Evolutionary conservation across 164 flowering plant species (phyloP).

Genomic region (Magnolia kwangsiensis): DNA sequence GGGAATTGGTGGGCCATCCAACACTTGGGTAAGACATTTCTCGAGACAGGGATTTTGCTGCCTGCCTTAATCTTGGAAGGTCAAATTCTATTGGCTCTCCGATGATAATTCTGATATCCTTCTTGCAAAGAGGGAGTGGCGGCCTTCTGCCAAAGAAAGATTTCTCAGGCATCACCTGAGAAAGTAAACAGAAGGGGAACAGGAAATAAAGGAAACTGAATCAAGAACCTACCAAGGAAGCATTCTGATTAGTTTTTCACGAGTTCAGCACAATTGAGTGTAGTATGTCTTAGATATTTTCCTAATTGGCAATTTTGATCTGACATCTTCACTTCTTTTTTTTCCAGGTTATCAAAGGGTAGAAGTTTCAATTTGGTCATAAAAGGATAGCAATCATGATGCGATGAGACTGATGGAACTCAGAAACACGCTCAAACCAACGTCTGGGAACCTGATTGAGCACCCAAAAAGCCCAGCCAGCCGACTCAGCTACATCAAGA

Average conservation of each 20-base stretch:
- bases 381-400: too few species aligned
- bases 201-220: not conserved
- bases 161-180: conserved; percentile 96
- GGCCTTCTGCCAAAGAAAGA: conserved; percentile 72
- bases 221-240: not conserved
- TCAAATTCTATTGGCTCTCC: conserved; percentile 90
- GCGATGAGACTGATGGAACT: too few species aligned
- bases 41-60: conserved; percentile 46
- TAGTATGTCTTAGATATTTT: not conserved
- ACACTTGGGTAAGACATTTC: conserved; percentile 19
- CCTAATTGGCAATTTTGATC: not conserved
- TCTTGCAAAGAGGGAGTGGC: conserved; percentile 67
- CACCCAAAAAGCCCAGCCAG: too few species aligned
- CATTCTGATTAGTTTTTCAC: not conserved
- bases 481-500: too few species aligned
- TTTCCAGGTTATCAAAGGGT: too few species aligned
- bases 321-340: too few species aligned
- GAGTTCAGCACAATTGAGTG: not conserved
- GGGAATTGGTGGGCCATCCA: conserved; percentile 51
- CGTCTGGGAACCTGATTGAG: too few species aligned
- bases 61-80: conserved; percentile 53
- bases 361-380: too few species aligned
- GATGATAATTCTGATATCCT: conserved; percentile 49
- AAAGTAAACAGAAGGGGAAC: conserved; percentile 6
- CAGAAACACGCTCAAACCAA: too few species aligned